Percentiles rank a stretch among this genome's conserved stretches.
These are phyloP conservation scores for Nicotiana obtusifolia DNA, from an alignment of 257 asterid species.

Conservation along the genomic window DNA sequence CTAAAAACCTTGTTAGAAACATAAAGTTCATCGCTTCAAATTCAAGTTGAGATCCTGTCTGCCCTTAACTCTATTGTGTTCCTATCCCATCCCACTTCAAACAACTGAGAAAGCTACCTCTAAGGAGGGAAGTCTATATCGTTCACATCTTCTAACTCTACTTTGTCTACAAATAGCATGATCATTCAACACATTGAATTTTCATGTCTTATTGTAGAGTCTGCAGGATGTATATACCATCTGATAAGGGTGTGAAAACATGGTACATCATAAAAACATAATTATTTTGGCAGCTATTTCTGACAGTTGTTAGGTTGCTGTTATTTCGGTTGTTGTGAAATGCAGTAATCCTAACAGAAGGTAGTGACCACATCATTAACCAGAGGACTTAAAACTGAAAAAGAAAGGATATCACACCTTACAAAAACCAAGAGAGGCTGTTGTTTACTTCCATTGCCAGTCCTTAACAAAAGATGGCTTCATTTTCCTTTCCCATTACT, in stretches of 20 bases:
- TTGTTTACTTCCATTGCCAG: background rate
- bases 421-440: background rate
- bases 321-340: slow-evolving; percentile 54
- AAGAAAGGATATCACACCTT: slow-evolving; percentile 1
- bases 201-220: background rate
- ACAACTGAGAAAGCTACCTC: slow-evolving; percentile 33
- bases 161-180: slow-evolving; percentile 12
- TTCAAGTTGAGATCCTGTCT: slow-evolving; percentile 31
- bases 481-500: slow-evolving; percentile 12
- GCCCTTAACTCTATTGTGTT: slow-evolving; percentile 21
- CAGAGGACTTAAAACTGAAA: background rate
- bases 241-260: background rate
- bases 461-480: slow-evolving; percentile 31
- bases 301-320: slow-evolving; percentile 30
- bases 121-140: slow-evolving; percentile 37
- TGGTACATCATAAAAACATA: slow-evolving; percentile 20
- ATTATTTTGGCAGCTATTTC: slow-evolving; percentile 30
- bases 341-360: slow-evolving; percentile 8
- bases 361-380: background rate
- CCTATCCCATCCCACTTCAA: slow-evolving; percentile 28
- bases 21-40: slow-evolving; percentile 32
- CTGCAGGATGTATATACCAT: background rate
- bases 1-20: background rate
- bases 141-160: background rate
- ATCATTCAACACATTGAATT: slow-evolving; percentile 20